Conservation (phyloP, 441 rosid genomes). For the Aleurites moluccanus region DNA sequence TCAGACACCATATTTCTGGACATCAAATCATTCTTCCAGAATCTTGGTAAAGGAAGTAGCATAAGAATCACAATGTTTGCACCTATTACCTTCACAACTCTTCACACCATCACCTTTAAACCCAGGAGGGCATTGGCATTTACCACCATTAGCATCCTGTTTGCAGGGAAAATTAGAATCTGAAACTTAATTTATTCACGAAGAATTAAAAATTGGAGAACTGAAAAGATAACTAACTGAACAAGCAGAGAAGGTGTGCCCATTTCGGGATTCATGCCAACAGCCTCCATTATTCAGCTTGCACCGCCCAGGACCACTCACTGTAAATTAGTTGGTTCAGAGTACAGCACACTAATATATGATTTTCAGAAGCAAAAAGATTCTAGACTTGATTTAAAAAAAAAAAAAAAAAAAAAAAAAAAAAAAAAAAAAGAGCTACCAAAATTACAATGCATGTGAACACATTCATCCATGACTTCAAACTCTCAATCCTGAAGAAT, state of each 20-base stretch:
- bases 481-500: background rate
- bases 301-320: constrained; percentile 90
- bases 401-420: background rate
- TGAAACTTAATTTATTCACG: constrained; percentile 11
- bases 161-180: constrained; percentile 24
- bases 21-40: background rate
- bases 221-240: constrained; percentile 46
- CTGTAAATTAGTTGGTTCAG: constrained; percentile 36
- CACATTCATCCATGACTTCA: background rate
- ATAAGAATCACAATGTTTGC: background rate
- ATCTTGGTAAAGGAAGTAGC: constrained; percentile 1
- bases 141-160: constrained; percentile 62
- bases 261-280: constrained; percentile 70
- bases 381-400: background rate
- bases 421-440: background rate
- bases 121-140: constrained; percentile 88
- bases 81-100: constrained; percentile 64
- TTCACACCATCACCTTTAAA: constrained; percentile 84
- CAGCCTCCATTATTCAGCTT: constrained; percentile 94
- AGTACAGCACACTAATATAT: background rate
- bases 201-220: background rate
- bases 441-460: background rate
- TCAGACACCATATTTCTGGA: background rate
- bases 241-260: constrained; percentile 83
- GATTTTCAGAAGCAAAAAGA: background rate